These are phyloP conservation scores for Nemania serpens DNA, from an alignment of 2,329 filamentous ascomycete species.

Conservation along the genomic window DNA sequence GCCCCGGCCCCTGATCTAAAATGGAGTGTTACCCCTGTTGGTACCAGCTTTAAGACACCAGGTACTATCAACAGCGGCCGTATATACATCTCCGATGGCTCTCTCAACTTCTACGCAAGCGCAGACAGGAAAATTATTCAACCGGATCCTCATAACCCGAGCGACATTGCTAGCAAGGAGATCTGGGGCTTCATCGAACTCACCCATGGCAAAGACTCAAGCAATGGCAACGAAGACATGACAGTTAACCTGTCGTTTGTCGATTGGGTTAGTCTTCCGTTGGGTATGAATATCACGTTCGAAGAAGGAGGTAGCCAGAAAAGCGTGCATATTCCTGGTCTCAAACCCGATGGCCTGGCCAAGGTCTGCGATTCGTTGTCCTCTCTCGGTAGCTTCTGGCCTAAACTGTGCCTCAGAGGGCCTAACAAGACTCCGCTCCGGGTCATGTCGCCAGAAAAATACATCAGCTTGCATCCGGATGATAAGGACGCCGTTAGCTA, in stretches of 20 bases:
- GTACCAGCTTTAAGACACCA: conserved; percentile 21
- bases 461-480: conserved; percentile 31
- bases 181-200: conserved; percentile 25
- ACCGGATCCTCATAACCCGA: conserved; percentile 25
- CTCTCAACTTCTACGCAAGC: conserved; percentile 16
- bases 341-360: conserved; percentile 41
- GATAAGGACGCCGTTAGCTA: conserved; percentile 40
- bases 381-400: conserved; percentile 45
- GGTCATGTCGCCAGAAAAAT: conserved; percentile 49
- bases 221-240: conserved; percentile 40
- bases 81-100: conserved; percentile 21
- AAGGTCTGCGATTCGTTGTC: conserved; percentile 47
- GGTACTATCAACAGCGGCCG: conserved; percentile 22
- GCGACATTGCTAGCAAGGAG: conserved; percentile 15
- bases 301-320: conserved; percentile 34
- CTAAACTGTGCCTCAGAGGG: conserved; percentile 44
- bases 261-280: conserved; percentile 53
- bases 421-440: conserved; percentile 44
- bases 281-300: conserved; percentile 51
- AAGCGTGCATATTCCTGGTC: conserved; percentile 44
- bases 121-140: conserved; percentile 8
- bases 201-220: conserved; percentile 22
- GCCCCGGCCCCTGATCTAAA: not conserved
- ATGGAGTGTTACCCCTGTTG: not conserved
- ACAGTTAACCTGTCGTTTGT: conserved; percentile 54